Percentiles rank a stretch among this genome's conserved stretches.
phyloP scores from a whole-genome alignment of 441 rosid species.

The Melastoma candidum region DNA sequence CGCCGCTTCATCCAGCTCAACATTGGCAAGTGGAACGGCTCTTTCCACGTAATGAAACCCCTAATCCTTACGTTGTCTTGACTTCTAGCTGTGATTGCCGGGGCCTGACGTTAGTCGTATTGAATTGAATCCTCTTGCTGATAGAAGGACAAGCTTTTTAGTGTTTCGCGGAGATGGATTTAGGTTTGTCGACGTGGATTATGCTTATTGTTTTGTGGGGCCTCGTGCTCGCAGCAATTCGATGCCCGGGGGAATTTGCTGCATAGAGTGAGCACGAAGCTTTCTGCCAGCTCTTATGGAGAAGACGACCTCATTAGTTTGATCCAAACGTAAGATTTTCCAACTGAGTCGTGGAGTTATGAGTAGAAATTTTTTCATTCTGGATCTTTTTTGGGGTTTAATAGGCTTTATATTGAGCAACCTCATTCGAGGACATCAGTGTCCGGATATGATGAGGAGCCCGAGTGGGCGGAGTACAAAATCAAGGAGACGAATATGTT shows the following conservation, averaged over 20 bases:
- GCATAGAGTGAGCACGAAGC: constrained; percentile 61
- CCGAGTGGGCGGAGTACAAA: constrained; percentile 88
- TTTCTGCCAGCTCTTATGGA: constrained; percentile 71
- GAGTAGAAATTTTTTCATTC: too few species aligned
- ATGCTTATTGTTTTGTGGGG: neutral
- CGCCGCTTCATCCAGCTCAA: constrained; percentile 57
- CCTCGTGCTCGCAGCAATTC: constrained; percentile 55
- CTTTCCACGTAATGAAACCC: constrained; percentile 45
- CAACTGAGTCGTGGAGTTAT: too few species aligned
- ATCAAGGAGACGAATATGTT: constrained; percentile 90
- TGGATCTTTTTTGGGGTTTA: neutral
- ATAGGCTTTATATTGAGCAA: constrained; percentile 78
- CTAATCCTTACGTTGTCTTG: neutral
- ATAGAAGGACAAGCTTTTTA: too few species aligned
- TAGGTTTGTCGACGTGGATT: neutral
- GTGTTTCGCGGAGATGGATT: too few species aligned
- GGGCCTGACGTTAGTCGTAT: too few species aligned
- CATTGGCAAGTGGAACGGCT: constrained; percentile 74
- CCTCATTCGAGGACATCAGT: constrained; percentile 41
- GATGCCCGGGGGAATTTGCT: constrained; percentile 56
- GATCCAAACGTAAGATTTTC: constrained; percentile 65
- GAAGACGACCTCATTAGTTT: constrained; percentile 82
- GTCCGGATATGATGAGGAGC: constrained; percentile 49
- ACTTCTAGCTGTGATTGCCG: too few species aligned
- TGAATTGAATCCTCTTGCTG: too few species aligned